Percentiles rank a stretch among this genome's conserved stretches.
Conservation (phyloP, 495 filamentous ascomycete genomes). For the Parathielavia appendiculata region DNA sequence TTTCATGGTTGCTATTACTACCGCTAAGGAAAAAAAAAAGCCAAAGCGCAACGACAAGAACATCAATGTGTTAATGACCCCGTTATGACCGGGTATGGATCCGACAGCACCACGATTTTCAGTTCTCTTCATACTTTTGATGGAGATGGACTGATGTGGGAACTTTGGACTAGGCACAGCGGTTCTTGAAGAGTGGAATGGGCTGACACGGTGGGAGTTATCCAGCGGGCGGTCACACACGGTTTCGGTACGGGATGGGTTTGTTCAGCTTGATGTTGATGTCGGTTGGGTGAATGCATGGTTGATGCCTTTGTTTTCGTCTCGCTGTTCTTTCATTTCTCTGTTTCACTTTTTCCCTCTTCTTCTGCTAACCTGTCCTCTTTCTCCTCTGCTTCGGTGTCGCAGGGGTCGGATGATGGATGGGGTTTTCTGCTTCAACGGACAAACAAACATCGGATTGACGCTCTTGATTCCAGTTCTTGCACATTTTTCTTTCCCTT, state of each 20-base stretch:
- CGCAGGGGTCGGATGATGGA: not conserved
- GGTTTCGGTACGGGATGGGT: not conserved
- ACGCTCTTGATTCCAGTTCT: not conserved
- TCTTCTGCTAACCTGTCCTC: not conserved
- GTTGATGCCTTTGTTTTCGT: not conserved
- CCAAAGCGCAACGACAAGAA: too few relatives aligned
- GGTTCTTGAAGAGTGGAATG: too few relatives aligned
- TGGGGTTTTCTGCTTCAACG: not conserved
- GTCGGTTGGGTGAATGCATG: too few relatives aligned
- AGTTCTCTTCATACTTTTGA: too few relatives aligned
- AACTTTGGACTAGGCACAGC: too few relatives aligned
- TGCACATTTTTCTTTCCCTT: not conserved
- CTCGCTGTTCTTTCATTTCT: not conserved
- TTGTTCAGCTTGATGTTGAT: not conserved
- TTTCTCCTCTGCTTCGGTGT: slow-evolving; percentile 9
- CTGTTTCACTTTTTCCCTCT: slow-evolving; percentile 1
- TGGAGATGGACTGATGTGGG: too few relatives aligned
- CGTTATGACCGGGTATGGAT: slow-evolving; percentile 10
- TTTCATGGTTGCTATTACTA: not conserved
- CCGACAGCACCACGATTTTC: too few relatives aligned
- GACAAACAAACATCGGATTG: slow-evolving; percentile 1
- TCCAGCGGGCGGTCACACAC: too few relatives aligned
- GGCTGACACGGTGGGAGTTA: too few relatives aligned
- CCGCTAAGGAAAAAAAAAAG: slow-evolving; percentile 1
- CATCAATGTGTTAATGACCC: not conserved